Evolutionary conservation across 441 rosid species (phyloP).

Genomic region (Pelargonium fulgidum): DNA sequence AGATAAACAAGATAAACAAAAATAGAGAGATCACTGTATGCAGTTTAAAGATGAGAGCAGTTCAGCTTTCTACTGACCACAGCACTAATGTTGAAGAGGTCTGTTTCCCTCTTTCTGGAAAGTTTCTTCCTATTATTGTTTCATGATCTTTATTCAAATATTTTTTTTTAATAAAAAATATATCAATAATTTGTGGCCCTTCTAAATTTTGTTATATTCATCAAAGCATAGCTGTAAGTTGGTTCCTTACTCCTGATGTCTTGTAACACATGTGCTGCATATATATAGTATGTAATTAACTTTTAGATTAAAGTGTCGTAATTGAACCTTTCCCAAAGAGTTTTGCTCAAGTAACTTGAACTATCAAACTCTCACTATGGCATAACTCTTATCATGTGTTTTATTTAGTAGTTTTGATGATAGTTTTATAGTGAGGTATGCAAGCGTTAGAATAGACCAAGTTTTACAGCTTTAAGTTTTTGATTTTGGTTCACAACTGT

Average conservation of each 20-base stretch:
- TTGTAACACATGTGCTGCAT: background rate
- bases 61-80: conserved; percentile 90
- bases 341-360: background rate
- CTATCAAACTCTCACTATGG: background rate
- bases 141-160: background rate
- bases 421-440: background rate
- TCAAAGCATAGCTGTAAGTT: background rate
- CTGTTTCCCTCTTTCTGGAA: conserved; percentile 22
- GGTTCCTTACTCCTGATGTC: background rate
- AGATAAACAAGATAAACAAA: conserved; percentile 63
- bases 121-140: conserved; percentile 14
- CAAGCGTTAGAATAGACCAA: background rate
- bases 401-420: background rate
- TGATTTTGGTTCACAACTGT: background rate
- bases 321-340: background rate
- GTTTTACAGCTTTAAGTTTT: background rate
- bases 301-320: background rate
- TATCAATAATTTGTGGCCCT: background rate
- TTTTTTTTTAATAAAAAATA: background rate
- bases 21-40: conserved; percentile 78
- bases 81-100: conserved; percentile 86
- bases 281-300: background rate
- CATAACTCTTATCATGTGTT: background rate
- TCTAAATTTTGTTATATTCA: background rate
- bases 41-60: conserved; percentile 89